Conservation (phyloP, 2,329 filamentous ascomycete genomes). For the Cercospora zeina region DNA sequence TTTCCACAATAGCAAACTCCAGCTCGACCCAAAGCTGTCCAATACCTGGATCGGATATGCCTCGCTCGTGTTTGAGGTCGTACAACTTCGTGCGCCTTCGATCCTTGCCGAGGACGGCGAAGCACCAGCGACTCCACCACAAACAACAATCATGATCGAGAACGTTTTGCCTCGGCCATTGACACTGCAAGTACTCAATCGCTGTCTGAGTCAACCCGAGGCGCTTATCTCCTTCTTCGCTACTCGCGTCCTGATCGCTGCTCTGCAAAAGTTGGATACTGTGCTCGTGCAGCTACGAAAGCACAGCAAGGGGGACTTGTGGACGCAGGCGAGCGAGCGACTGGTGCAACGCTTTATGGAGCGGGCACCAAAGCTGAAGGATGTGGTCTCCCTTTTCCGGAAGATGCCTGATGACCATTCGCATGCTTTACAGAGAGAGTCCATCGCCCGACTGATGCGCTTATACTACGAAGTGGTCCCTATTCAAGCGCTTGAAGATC, state of each 20-base stretch:
- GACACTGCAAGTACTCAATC: conserved; percentile 73
- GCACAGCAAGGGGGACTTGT: conserved; percentile 51
- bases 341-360: conserved; percentile 74
- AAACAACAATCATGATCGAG: conserved; percentile 75
- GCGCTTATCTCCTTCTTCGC: conserved; percentile 83
- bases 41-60: conserved; percentile 95
- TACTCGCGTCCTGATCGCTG: conserved; percentile 72
- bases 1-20: conserved; percentile 77
- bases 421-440: conserved; percentile 69
- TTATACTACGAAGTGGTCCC: conserved; percentile 86
- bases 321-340: conserved; percentile 67
- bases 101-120: conserved; percentile 63
- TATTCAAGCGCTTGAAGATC: conserved; percentile 74
- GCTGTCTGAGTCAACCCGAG: conserved; percentile 75
- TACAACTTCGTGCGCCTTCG: conserved; percentile 70
- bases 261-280: conserved; percentile 72
- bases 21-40: conserved; percentile 87
- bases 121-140: conserved; percentile 70
- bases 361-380: conserved; percentile 77
- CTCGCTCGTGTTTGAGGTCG: conserved; percentile 78
- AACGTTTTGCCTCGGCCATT: conserved; percentile 82
- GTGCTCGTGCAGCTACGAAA: conserved; percentile 62
- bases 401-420: conserved; percentile 64
- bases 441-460: conserved; percentile 72
- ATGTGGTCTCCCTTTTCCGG: conserved; percentile 73